Evolutionary conservation across 371 early-diverging fungal species (phyloP).

Genomic region (Choanephora cucurbitarum): DNA sequence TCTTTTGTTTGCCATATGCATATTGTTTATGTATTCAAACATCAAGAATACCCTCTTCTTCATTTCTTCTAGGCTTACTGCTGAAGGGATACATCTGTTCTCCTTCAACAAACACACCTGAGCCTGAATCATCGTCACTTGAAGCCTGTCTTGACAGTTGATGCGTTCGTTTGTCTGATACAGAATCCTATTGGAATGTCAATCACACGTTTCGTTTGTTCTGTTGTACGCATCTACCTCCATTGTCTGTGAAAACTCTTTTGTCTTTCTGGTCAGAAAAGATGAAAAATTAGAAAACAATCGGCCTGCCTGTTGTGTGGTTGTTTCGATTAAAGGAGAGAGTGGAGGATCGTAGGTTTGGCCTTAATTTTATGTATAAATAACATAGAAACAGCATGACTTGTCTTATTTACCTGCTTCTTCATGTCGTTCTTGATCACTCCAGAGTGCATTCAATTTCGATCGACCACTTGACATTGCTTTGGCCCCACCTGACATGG

Average conservation of each 20-base stretch:
- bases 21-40: too few species aligned
- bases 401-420: not conserved
- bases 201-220: not conserved
- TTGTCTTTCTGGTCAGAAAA: conserved; percentile 55
- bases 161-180: conserved; percentile 9
- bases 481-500: conserved; percentile 57
- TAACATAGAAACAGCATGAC: conserved; percentile 7
- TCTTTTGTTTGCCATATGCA: too few species aligned
- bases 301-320: conserved; percentile 57
- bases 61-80: not conserved
- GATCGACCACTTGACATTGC: conserved; percentile 55
- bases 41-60: conserved; percentile 14
- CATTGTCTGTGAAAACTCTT: conserved; percentile 56
- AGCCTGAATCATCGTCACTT: conserved; percentile 30
- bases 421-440: conserved; percentile 37
- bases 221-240: conserved; percentile 35
- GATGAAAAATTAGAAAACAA: conserved; percentile 59
- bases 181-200: conserved; percentile 11
- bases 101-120: conserved; percentile 40
- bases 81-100: conserved; percentile 37
- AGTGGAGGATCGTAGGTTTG: conserved; percentile 15
- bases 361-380: too few species aligned
- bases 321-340: conserved; percentile 43
- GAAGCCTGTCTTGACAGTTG: not conserved
- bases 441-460: conserved; percentile 56